A percentile compares a stretch with the other conserved stretches of the same genome.
These are phyloP conservation scores for Trypanosoma avium DNA, from an alignment of 208 protist genomes.

Conservation along the genomic window DNA sequence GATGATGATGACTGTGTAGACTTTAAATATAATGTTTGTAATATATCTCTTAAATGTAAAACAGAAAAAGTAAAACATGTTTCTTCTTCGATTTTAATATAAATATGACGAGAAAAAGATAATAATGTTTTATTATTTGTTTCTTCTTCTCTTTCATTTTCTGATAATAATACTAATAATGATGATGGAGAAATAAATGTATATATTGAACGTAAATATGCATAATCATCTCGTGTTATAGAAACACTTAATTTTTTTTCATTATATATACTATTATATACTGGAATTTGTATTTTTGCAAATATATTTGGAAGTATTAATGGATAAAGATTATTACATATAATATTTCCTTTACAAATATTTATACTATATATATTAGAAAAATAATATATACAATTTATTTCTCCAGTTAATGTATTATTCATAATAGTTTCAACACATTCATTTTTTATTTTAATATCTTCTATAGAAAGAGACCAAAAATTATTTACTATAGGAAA, in stretches of 20 bases:
- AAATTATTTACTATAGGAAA: not conserved
- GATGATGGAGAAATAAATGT: slow-evolving; percentile 7
- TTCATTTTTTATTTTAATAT: slow-evolving; percentile 2
- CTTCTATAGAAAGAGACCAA: slow-evolving; percentile 8
- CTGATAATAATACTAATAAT: not conserved
- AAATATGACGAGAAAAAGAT: slow-evolving; percentile 1
- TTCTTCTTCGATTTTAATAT: slow-evolving; percentile 5
- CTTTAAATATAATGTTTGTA: no score
- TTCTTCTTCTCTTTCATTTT: no score
- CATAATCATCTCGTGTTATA: slow-evolving; percentile 12
- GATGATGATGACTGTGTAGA: no score
- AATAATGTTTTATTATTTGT: not conserved
- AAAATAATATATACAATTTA: not conserved
- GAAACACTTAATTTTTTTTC: slow-evolving; percentile 6
- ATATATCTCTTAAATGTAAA: slow-evolving; percentile 10
- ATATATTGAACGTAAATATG: slow-evolving; percentile 8
- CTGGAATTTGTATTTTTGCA: not conserved
- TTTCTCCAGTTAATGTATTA: not conserved
- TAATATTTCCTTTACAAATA: not conserved
- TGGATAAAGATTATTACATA: slow-evolving; percentile 1
- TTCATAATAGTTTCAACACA: slow-evolving; percentile 1
- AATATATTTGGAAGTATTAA: slow-evolving; percentile 9
- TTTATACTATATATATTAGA: slow-evolving; percentile 15
- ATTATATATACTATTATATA: slow-evolving; percentile 1
- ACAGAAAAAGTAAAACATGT: slow-evolving; percentile 12